Evolutionary conservation across 805 yeast genomes (phyloP), one percentile per base, ranked within the genome.

Genomic region (Ogataea henricii): DNA sequence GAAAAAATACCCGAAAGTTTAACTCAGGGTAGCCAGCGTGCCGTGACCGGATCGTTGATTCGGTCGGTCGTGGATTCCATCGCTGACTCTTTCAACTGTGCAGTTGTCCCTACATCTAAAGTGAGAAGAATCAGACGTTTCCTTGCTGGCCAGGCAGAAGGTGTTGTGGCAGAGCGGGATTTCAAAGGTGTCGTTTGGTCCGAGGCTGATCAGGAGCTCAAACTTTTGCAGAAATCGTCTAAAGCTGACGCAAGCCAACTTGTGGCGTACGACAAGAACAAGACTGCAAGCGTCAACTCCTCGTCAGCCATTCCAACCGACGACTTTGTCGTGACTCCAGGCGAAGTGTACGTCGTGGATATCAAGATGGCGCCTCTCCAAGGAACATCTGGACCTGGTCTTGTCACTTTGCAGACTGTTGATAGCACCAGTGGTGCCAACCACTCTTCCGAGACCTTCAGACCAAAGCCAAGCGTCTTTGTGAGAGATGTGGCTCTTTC

Each of bases 81-180:
- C 60, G 98, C 96, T n/a, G 78, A 77, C 48, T 74, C 85, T 1
- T 94, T 83, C 71, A 81, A 86, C 65, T 89, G 96, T 73, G 75
- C 76, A 48, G 89, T 94, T 46, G 89, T 88, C 30, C 98, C 98
- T 25, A 96, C 96, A 0, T 88, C 97, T 18, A 84, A 89, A 65
- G 87, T 94, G 36, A 85, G 99, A 71, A 81, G 97, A 67, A 78
- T 91, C 48, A 81, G 96, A 73, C 81, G 98, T 64, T 94, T 92
- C 61, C 79, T 94, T 63, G 96, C 96, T 33, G 99, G 99, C 45
- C 99, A 94, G 74, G 85, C 91, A 49, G 96, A 89, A 63, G 94
- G 90, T 64, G 74, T 90, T 46, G 94, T 90, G 54, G 92, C 91
- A 32, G 99, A 92, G 72, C 79, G 83, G 63, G 96, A 89, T 56